Conservation (phyloP, 768 basidiomycete species). For the Phylloporus sp. region DNA sequence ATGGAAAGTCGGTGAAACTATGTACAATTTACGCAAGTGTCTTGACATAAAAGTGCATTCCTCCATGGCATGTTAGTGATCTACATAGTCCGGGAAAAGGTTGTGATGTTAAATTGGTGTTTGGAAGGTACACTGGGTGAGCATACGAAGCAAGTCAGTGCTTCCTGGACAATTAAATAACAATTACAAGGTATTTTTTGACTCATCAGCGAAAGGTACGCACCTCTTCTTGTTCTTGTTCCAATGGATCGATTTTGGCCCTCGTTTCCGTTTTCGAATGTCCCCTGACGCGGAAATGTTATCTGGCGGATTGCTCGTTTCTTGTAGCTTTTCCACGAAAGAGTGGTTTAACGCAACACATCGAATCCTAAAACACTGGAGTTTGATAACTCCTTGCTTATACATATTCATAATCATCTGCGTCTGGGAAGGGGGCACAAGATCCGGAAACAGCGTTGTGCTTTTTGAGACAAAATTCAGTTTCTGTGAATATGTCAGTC, state of each 20-base stretch:
- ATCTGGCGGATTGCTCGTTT: background rate
- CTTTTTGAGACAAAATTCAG: constrained; percentile 10
- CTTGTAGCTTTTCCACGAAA: constrained; percentile 14
- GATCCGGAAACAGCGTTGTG: constrained; percentile 20
- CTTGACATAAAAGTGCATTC: constrained; percentile 52
- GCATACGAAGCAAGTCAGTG: background rate
- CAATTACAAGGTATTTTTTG: background rate
- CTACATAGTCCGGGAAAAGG: background rate
- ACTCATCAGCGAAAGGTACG: background rate
- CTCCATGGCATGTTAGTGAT: constrained; percentile 6
- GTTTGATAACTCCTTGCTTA: constrained; percentile 24
- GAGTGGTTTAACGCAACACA: constrained; percentile 16
- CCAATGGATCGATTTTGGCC: background rate
- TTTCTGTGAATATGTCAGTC: constrained; percentile 13
- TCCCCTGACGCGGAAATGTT: background rate
- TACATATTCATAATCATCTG: constrained; percentile 29
- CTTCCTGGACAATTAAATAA: constrained; percentile 8
- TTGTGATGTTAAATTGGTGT: background rate
- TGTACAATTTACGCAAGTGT: constrained; percentile 61
- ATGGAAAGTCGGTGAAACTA: constrained; percentile 53
- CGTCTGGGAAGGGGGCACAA: constrained; percentile 22
- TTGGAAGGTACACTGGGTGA: background rate
- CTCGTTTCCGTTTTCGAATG: constrained; percentile 15
- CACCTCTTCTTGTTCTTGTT: constrained; percentile 12
- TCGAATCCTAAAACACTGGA: constrained; percentile 25